Evolutionary conservation across 2,329 filamentous ascomycete genomes (phyloP).

Genomic region (Aspergillus sclerotialis): DNA sequence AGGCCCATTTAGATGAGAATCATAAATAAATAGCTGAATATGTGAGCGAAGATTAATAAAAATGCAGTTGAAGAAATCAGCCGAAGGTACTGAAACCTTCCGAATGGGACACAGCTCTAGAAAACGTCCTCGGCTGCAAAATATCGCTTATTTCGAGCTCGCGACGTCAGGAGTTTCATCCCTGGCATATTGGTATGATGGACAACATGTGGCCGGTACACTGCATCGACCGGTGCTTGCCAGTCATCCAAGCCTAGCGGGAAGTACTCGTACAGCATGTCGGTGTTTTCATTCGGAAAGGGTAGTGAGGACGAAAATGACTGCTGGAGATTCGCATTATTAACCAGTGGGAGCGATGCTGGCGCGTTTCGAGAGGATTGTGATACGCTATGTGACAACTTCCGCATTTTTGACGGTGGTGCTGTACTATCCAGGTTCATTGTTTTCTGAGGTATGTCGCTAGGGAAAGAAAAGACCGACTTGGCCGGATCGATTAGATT

Average conservation of each 20-base stretch:
- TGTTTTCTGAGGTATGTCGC: slow-evolving; percentile 21
- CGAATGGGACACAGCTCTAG: slow-evolving; percentile 7
- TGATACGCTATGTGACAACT: slow-evolving; percentile 24
- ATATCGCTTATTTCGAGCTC: slow-evolving; percentile 63
- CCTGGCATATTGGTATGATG: slow-evolving; percentile 74
- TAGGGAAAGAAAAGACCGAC: slow-evolving; percentile 13
- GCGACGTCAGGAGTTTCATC: slow-evolving; percentile 60
- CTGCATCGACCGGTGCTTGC: slow-evolving; percentile 83
- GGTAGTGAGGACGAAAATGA: slow-evolving; percentile 51
- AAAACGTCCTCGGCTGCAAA: slow-evolving; percentile 56
- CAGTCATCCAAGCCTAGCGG: slow-evolving; percentile 84
- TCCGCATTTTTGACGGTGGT: slow-evolving; percentile 33
- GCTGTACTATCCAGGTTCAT: slow-evolving; percentile 21
- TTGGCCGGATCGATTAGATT: slow-evolving; percentile 14
- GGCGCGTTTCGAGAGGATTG: slow-evolving; percentile 24
- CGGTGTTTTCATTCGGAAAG: slow-evolving; percentile 59
- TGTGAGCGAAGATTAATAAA: no score
- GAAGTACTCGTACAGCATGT: slow-evolving; percentile 91
- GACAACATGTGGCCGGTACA: slow-evolving; percentile 87
- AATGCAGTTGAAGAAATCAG: not conserved
- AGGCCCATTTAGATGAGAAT: no score
- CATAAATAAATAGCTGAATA: no score
- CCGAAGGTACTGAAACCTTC: slow-evolving; percentile 3
- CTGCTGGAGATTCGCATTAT: slow-evolving; percentile 25
- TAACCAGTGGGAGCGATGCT: slow-evolving; percentile 26